Evolutionary conservation across 164 flowering plant genomes (phyloP).

Genomic region (Magnolia kwangsiensis): DNA sequence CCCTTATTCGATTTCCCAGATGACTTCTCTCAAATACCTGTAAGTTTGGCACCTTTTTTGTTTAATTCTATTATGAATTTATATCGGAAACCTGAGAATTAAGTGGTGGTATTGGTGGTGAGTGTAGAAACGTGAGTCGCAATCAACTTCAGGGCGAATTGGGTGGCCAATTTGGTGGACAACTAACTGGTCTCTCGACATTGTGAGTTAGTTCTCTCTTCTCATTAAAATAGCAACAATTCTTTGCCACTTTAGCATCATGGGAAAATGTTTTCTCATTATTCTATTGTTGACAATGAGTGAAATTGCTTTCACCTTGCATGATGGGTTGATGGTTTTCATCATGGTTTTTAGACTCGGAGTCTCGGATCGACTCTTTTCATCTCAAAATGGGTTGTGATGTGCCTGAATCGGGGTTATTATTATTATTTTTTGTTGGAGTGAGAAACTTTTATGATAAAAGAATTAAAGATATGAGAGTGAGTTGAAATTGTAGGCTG

Average conservation of each 20-base stretch:
- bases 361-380: no score
- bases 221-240: not conserved
- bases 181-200: slow-evolving; percentile 59
- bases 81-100: not conserved
- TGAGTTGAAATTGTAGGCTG: not conserved
- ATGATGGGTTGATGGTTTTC: no score
- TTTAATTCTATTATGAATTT: not conserved
- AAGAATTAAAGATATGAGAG: not conserved
- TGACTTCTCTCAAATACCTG: slow-evolving; percentile 67
- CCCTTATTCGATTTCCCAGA: slow-evolving; percentile 60
- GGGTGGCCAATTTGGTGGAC: slow-evolving; percentile 41
- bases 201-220: slow-evolving; percentile 46
- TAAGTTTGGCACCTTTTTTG: slow-evolving; percentile 33
- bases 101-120: not conserved
- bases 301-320: not conserved
- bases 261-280: not conserved
- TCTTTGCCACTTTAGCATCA: not conserved
- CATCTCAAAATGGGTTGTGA: no score
- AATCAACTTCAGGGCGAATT: slow-evolving; percentile 67
- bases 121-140: slow-evolving; percentile 60
- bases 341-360: no score
- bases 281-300: not conserved
- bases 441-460: not conserved
- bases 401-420: no score
- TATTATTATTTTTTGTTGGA: no score